Conservation (phyloP, 352 stramenopile species). For the Stramenopiles sp. region DNA sequence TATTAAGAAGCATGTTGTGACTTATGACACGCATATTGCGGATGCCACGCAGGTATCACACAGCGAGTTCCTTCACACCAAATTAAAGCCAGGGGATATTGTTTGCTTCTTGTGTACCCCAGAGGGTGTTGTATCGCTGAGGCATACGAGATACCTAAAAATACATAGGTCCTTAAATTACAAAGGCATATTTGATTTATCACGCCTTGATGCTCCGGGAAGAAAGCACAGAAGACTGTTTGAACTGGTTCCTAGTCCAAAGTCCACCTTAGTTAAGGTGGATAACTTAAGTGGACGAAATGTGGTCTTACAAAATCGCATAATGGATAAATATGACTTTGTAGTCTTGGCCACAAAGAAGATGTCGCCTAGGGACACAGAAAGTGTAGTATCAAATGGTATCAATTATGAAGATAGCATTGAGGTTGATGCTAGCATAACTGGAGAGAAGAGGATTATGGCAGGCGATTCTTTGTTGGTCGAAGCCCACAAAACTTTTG, state of each 20-base stretch:
- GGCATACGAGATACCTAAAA: not conserved
- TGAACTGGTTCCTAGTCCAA: not conserved
- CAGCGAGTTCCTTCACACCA: not conserved
- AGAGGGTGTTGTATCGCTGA: not conserved
- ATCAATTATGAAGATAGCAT: not conserved
- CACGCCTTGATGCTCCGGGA: not conserved
- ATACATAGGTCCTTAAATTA: not conserved
- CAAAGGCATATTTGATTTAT: not conserved
- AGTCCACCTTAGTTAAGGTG: not conserved
- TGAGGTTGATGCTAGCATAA: not conserved
- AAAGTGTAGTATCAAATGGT: not conserved
- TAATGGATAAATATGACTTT: not conserved
- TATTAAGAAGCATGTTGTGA: not conserved
- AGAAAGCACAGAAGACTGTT: not conserved
- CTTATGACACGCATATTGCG: not conserved
- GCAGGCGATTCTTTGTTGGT: not conserved
- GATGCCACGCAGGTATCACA: not conserved
- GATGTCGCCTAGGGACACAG: no score
- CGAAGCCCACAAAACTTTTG: not conserved
- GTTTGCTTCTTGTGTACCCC: not conserved
- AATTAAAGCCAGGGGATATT: not conserved
- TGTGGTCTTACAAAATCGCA: not conserved
- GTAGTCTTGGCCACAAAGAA: not conserved
- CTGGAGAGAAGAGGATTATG: not conserved
- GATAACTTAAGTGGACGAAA: not conserved